A percentile compares a stretch with the other conserved stretches of the same genome.
Conservation (phyloP, 2,329 filamentous ascomycete genomes). For the Cordyceps javanica region DNA sequence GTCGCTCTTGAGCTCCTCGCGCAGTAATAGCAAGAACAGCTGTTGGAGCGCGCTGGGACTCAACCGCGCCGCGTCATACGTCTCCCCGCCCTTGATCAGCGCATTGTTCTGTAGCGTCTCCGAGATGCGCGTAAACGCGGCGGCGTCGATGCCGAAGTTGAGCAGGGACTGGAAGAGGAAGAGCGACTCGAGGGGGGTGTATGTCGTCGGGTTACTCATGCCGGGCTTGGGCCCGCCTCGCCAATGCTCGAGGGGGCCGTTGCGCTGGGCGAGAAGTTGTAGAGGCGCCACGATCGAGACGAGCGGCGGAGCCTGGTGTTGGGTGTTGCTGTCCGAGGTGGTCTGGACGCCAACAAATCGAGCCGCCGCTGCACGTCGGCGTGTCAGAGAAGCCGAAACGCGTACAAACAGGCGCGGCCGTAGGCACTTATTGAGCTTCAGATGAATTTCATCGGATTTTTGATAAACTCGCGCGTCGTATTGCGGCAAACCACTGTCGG, state of each 20-base stretch:
- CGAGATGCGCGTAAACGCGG: conserved; percentile 67
- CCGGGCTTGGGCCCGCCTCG: conserved; percentile 46
- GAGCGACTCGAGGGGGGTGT: conserved; percentile 81
- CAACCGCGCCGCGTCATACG: conserved; percentile 69
- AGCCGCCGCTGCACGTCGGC: neutral
- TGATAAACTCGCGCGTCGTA: conserved; percentile 3
- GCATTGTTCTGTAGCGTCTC: conserved; percentile 67
- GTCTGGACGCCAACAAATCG: conserved; percentile 2
- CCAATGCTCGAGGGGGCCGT: conserved; percentile 49
- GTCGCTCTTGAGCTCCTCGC: conserved; percentile 61
- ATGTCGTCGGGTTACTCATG: conserved; percentile 55
- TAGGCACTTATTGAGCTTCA: neutral
- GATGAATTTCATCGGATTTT: neutral
- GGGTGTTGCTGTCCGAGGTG: neutral
- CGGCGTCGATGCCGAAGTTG: conserved; percentile 57
- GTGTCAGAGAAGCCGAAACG: neutral
- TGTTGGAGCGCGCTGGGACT: conserved; percentile 71
- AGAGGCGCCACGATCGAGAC: conserved; percentile 46
- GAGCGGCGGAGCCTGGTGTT: neutral
- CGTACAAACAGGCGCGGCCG: neutral
- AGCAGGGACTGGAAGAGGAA: conserved; percentile 77
- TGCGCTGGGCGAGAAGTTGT: conserved; percentile 45
- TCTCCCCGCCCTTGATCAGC: conserved; percentile 61
- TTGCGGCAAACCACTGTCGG: neutral
- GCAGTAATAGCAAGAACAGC: conserved; percentile 69